Conservation (phyloP, 2,329 filamentous ascomycete genomes). For the Huntiella moniliformis region DNA sequence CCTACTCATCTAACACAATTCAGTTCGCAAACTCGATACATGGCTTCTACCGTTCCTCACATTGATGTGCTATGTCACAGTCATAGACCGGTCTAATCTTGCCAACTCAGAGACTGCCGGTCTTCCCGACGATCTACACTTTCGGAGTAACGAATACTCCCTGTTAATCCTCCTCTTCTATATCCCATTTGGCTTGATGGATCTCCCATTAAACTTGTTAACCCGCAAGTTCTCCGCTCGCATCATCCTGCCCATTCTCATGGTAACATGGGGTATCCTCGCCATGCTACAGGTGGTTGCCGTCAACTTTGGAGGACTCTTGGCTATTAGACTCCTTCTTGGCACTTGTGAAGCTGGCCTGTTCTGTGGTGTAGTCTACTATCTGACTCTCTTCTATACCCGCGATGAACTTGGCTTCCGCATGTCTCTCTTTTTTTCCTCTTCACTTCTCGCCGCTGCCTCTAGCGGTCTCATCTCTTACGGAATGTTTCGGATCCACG, state of each 20-base stretch:
- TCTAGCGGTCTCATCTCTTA: constrained; percentile 48
- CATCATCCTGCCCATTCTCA: constrained; percentile 20
- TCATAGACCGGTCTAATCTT: constrained; percentile 29
- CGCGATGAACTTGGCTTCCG: constrained; percentile 44
- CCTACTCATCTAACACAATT: background rate
- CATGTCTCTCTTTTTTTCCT: constrained; percentile 39
- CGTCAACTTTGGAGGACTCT: constrained; percentile 27
- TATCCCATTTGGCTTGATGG: constrained; percentile 28
- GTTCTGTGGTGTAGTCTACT: constrained; percentile 32
- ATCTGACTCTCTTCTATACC: constrained; percentile 35
- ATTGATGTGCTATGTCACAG: constrained; percentile 25
- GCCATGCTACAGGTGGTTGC: constrained; percentile 29
- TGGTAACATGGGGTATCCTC: constrained; percentile 29
- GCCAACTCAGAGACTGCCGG: constrained; percentile 28
- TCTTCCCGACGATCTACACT: constrained; percentile 32
- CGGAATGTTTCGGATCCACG: constrained; percentile 38
- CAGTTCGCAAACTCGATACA: constrained; percentile 7
- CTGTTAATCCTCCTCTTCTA: constrained; percentile 28
- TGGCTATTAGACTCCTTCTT: constrained; percentile 28
- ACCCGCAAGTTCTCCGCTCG: constrained; percentile 24
- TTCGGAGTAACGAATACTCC: constrained; percentile 26
- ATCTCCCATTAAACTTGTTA: constrained; percentile 29
- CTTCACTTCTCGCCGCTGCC: constrained; percentile 45
- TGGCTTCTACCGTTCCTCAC: constrained; percentile 6
- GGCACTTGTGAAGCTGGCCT: constrained; percentile 33